phyloP scores from a whole-genome alignment of 768 basidiomycete genomes.

The Rhizopogon rudus region DNA sequence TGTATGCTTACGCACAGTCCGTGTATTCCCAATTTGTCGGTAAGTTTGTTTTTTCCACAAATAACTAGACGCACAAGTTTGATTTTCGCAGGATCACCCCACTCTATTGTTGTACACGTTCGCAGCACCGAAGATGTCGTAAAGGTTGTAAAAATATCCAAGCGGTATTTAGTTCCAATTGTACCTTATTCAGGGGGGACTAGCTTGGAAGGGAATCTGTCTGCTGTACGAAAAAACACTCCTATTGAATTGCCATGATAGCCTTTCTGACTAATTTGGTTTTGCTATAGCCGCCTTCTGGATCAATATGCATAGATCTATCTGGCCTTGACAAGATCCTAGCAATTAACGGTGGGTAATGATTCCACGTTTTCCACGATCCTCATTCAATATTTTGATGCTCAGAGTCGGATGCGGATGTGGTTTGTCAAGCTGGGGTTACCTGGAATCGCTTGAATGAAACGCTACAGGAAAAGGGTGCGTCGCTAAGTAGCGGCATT shows the following conservation, averaged over 20 bases:
- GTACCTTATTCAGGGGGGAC: constrained; percentile 80
- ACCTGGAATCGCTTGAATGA: constrained; percentile 75
- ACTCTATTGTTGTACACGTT: constrained; percentile 45
- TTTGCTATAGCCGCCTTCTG: constrained; percentile 17
- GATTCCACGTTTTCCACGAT: background rate
- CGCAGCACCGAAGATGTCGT: constrained; percentile 74
- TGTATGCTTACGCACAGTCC: constrained; percentile 57
- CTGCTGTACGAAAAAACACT: constrained; percentile 47
- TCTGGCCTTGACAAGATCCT: constrained; percentile 59
- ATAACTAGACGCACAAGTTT: background rate
- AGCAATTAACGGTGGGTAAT: constrained; percentile 41
- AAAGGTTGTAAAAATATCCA: constrained; percentile 65
- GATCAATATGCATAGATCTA: constrained; percentile 57
- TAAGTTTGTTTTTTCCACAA: constrained; percentile 28
- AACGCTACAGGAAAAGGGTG: constrained; percentile 52
- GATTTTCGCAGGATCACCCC: constrained; percentile 5
- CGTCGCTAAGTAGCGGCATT: background rate
- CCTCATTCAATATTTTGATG: background rate
- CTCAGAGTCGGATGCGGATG: constrained; percentile 61
- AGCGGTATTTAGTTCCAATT: constrained; percentile 64
- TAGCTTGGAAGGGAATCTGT: constrained; percentile 78
- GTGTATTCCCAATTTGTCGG: constrained; percentile 60
- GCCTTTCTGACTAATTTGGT: background rate
- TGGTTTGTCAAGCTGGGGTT: constrained; percentile 67
- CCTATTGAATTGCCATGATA: background rate